phyloP scores from a whole-genome alignment of 1,139 yeast genomes.

The Geotrichum restrictum region DNA sequence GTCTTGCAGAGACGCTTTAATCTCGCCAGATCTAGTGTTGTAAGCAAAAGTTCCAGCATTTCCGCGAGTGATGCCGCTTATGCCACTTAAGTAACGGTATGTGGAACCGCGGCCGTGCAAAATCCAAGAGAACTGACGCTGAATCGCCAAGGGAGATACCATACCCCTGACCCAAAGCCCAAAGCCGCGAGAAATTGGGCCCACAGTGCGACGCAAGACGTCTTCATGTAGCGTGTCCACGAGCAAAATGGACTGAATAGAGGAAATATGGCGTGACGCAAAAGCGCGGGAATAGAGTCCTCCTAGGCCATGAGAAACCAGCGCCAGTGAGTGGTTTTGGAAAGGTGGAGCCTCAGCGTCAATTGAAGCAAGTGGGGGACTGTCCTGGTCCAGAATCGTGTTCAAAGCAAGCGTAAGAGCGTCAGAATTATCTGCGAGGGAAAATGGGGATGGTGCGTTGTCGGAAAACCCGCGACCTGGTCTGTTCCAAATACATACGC shows the following conservation, averaged over 20 bases:
- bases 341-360: slow-evolving; percentile 10
- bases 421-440: slow-evolving; percentile 62
- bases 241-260: slow-evolving; percentile 49
- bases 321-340: slow-evolving; percentile 46
- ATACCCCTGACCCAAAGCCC: slow-evolving; percentile 64
- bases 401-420: slow-evolving; percentile 53
- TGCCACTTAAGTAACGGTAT: slow-evolving; percentile 48
- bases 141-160: slow-evolving; percentile 59
- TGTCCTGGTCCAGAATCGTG: slow-evolving; percentile 10
- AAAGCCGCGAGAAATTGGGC: slow-evolving; percentile 48
- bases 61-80: slow-evolving; percentile 40
- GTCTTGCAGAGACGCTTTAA: slow-evolving; percentile 70
- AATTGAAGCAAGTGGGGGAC: neutral
- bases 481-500: slow-evolving; percentile 81
- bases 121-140: slow-evolving; percentile 46
- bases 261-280: slow-evolving; percentile 60
- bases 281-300: slow-evolving; percentile 73
- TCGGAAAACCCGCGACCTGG: slow-evolving; percentile 85
- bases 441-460: slow-evolving; percentile 72
- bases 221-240: slow-evolving; percentile 81
- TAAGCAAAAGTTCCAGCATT: slow-evolving; percentile 40
- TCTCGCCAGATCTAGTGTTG: slow-evolving; percentile 22
- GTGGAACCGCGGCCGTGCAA: slow-evolving; percentile 51
- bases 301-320: slow-evolving; percentile 81
- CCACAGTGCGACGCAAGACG: slow-evolving; percentile 44